phyloP scores from a whole-genome alignment of 306 rosid genomes.

The Lablab purpureus region DNA sequence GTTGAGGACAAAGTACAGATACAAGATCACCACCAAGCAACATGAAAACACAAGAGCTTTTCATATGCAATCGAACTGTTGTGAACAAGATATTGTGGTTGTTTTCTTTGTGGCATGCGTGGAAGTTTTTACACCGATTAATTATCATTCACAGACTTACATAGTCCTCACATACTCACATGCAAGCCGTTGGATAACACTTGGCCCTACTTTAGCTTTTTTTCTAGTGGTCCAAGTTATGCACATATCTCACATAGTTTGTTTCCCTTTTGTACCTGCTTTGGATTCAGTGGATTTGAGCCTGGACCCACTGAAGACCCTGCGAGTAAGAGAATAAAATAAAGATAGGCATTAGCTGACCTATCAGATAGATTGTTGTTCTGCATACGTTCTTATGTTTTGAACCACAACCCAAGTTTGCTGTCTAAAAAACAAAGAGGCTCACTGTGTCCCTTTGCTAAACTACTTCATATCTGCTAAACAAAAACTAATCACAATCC shows the following conservation, averaged over 20 bases:
- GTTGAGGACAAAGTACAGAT: constrained; percentile 67
- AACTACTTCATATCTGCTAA: constrained; percentile 26
- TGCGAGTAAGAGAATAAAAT: constrained; percentile 52
- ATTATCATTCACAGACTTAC: constrained; percentile 18
- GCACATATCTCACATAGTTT: constrained; percentile 32
- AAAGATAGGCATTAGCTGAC: constrained; percentile 41
- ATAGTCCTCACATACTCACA: neutral
- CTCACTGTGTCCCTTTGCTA: constrained; percentile 24
- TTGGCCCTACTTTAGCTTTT: constrained; percentile 27
- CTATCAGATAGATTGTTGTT: constrained; percentile 7
- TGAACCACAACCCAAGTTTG: constrained; percentile 44
- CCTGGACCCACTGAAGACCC: constrained; percentile 53
- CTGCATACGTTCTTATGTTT: constrained; percentile 34
- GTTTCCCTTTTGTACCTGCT: constrained; percentile 35
- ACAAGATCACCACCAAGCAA: constrained; percentile 47
- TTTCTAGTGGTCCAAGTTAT: constrained; percentile 1
- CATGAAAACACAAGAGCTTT: constrained; percentile 45
- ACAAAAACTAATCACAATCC: neutral
- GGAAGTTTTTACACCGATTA: constrained; percentile 46
- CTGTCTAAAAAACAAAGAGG: constrained; percentile 5
- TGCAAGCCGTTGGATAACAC: constrained; percentile 31
- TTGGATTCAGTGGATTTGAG: constrained; percentile 55
- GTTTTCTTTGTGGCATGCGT: constrained; percentile 54
- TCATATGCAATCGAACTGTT: constrained; percentile 44
- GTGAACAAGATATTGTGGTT: constrained; percentile 42